phyloP scores from a whole-genome alignment of 805 yeast genomes.

The Hanseniaspora occidentalis region DNA sequence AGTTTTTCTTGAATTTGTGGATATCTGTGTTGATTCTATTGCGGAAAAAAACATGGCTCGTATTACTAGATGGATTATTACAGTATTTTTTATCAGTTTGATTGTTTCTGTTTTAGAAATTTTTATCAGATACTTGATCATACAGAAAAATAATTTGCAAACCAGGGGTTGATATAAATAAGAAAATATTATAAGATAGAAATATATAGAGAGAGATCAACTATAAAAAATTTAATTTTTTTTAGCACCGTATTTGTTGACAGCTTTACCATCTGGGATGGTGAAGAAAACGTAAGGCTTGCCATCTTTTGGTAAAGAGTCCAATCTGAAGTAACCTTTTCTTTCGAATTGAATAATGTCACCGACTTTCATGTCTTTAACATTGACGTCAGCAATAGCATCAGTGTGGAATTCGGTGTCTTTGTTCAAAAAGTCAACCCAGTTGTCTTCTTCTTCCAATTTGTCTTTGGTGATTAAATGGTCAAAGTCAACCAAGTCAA shows the following conservation, averaged over 20 bases:
- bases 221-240: slow-evolving; percentile 22
- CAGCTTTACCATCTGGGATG: slow-evolving; percentile 90
- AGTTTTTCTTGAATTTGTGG: slow-evolving; percentile 87
- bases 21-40: slow-evolving; percentile 83
- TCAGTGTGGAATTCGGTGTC: slow-evolving; percentile 70
- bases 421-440: slow-evolving; percentile 83
- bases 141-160: slow-evolving; percentile 15
- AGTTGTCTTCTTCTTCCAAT: slow-evolving; percentile 86
- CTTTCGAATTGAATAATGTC: slow-evolving; percentile 92
- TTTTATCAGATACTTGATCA: slow-evolving; percentile 41
- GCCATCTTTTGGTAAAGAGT: slow-evolving; percentile 38
- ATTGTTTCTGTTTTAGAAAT: slow-evolving; percentile 67
- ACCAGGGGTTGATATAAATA: neutral
- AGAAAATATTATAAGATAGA: neutral
- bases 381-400: slow-evolving; percentile 73
- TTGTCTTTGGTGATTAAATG: slow-evolving; percentile 92
- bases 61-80: slow-evolving; percentile 80
- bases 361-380: slow-evolving; percentile 65
- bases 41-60: slow-evolving; percentile 88
- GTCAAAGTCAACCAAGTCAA: slow-evolving; percentile 82
- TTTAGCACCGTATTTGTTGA: slow-evolving; percentile 65
- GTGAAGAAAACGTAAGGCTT: slow-evolving; percentile 71
- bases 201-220: neutral
- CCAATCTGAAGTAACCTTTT: slow-evolving; percentile 90
- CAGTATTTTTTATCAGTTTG: slow-evolving; percentile 68